Evolutionary conservation across 2,329 filamentous ascomycete species (phyloP), one percentile per base, ranked within the genome.

Genomic region (Phyllosticta ampelicida): DNA sequence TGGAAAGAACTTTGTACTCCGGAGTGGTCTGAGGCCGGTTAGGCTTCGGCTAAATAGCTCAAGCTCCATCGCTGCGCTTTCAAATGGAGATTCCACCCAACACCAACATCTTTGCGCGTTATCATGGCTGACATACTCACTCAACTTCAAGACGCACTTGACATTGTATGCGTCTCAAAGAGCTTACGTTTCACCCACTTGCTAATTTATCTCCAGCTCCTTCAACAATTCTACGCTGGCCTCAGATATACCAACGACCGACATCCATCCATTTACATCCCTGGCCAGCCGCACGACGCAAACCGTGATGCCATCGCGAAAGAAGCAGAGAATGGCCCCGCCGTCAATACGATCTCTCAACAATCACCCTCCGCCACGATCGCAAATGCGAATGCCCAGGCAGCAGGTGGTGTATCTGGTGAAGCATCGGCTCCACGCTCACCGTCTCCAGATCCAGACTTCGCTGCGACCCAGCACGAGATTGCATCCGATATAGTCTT

Each of bases 101-200:
- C 13, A n/a, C 13, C 36, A 44, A 44, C 13, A 44, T 16, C 36
- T n/a, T 44, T 9, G 9, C 18, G n/a, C 49, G 55, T 16, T 29
- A 58, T 10, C 56, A 90, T 90, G 84, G 80, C 81, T 26, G 89
- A 95, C 69, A 79, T 86, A 62, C 79, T 95, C 60, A 92, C 89
- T 1, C 89, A 94, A 71, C 78, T 94, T 60, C 89, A 95, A 73
- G 88, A 94, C 75, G 86, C 87, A 71, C 82, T 92, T 61, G 89
- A 94, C 67, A 84, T 90, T 79, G 88, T 89, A 75, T 30, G 72
- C 52, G 11, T 13, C 13, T 30, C 50, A 48, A 51, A 18, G 21
- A n/a, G 13, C 21, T 28, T 36, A 21, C 2, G 1, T 21, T 13
- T 10, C 8, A 0, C 28, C 19, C 13, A 9, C 48, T 58, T 21